phyloP scores from a whole-genome alignment of 2,329 filamentous ascomycete genomes.

The Phoma sp. region DNA sequence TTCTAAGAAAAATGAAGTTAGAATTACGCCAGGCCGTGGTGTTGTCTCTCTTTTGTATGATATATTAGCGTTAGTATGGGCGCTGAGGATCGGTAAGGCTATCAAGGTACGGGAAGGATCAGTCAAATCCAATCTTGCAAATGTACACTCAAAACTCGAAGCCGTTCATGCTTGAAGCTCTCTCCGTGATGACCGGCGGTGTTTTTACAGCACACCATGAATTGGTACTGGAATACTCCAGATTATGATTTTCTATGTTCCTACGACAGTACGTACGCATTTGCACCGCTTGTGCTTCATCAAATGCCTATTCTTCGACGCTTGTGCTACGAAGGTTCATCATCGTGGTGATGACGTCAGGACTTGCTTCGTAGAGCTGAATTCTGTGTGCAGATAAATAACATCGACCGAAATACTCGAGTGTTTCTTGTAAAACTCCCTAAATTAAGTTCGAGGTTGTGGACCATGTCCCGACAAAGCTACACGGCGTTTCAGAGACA shows the following conservation, averaged over 20 bases:
- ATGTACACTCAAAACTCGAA: background rate
- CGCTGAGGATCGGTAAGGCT: slow-evolving; percentile 1
- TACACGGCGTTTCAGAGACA: slow-evolving; percentile 32
- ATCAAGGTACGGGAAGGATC: background rate
- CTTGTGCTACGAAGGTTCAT: no score
- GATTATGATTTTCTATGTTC: no score
- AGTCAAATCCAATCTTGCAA: background rate
- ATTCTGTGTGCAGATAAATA: background rate
- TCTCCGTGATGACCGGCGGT: no score
- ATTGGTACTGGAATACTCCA: no score
- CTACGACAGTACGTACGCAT: no score
- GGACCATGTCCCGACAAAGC: slow-evolving; percentile 20
- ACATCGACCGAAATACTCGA: background rate
- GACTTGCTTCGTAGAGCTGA: background rate
- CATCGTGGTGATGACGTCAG: slow-evolving; percentile 7
- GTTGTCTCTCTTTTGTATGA: slow-evolving; percentile 16
- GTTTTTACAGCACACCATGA: no score
- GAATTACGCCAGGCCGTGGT: background rate
- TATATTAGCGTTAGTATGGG: slow-evolving; percentile 18
- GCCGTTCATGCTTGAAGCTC: no score
- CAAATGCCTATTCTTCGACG: no score
- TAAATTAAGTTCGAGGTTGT: background rate
- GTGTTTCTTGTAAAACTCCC: background rate
- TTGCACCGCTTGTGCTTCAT: no score
- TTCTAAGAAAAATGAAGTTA: background rate